phyloP scores from a whole-genome alignment of 768 basidiomycete species.

The Paxillus involutus region DNA sequence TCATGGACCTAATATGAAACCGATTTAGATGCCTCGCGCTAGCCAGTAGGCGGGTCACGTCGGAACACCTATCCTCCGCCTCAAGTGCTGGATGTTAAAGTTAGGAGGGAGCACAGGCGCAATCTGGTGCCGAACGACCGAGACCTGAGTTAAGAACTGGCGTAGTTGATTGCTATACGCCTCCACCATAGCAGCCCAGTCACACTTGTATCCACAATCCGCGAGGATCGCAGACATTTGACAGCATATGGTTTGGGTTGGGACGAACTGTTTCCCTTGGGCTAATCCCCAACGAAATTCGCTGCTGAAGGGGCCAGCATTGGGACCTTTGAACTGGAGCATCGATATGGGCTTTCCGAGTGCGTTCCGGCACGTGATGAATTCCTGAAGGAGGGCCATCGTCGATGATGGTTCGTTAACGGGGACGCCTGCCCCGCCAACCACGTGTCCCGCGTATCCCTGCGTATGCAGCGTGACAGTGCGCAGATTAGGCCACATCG shows the following conservation, averaged over 20 bases:
- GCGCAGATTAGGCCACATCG: constrained; percentile 29
- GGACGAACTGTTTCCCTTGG: constrained; percentile 26
- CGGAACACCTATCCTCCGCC: constrained; percentile 25
- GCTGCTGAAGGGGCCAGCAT: constrained; percentile 24
- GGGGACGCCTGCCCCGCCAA: constrained; percentile 20
- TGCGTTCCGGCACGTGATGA: constrained; percentile 18
- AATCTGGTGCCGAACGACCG: constrained; percentile 30
- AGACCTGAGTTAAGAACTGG: constrained; percentile 32
- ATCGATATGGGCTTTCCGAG: constrained; percentile 22
- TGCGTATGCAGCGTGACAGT: constrained; percentile 31
- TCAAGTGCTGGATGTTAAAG: constrained; percentile 32
- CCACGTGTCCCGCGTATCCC: constrained; percentile 19
- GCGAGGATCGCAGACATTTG: constrained; percentile 17
- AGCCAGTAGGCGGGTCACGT: constrained; percentile 1
- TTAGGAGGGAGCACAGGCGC: constrained; percentile 31
- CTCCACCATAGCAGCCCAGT: constrained; percentile 31
- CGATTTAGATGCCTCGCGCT: too few species aligned
- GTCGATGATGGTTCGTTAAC: constrained; percentile 30
- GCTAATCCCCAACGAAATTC: constrained; percentile 31
- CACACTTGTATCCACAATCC: constrained; percentile 27
- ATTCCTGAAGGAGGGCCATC: constrained; percentile 30
- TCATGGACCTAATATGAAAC: too few species aligned
- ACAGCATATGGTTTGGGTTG: constrained; percentile 21
- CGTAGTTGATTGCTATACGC: constrained; percentile 29
- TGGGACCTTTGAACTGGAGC: constrained; percentile 30